A percentile compares a stretch with the other conserved stretches of the same genome.
Evolutionary conservation across 352 stramenopile species (phyloP).

Genomic region (Halophytophthora batemanensis): DNA sequence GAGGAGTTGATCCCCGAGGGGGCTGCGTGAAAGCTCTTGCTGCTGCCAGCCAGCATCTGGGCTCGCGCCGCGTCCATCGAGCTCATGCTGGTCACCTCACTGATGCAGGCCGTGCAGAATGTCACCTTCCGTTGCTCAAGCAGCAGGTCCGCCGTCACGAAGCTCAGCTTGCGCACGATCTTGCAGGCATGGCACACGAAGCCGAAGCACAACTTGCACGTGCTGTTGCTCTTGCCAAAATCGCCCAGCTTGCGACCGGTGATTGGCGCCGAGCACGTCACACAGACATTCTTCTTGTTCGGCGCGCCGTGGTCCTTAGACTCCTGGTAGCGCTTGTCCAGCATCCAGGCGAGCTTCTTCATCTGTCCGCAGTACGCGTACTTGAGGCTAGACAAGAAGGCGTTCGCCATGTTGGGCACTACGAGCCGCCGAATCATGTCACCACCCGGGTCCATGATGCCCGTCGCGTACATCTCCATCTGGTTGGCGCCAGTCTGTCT

Average conservation of each 20-base stretch:
- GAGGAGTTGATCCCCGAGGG: too few relatives aligned
- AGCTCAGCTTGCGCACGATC: conserved; percentile 22
- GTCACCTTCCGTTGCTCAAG: conserved; percentile 20
- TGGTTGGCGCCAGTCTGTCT: conserved; percentile 13
- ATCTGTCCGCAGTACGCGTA: conserved; percentile 31
- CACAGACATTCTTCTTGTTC: conserved; percentile 3
- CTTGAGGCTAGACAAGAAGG: conserved; percentile 15
- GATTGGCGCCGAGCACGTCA: conserved; percentile 16
- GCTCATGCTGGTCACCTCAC: conserved; percentile 15
- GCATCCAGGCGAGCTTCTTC: conserved; percentile 28
- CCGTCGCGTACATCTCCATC: conserved; percentile 13
- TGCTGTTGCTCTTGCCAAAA: conserved; percentile 14
- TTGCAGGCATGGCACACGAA: conserved; percentile 18
- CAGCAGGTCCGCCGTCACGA: conserved; percentile 16
- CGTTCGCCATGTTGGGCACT: conserved; percentile 11
- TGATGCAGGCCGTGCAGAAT: conserved; percentile 28
- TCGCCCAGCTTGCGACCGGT: conserved; percentile 5
- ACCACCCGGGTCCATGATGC: conserved; percentile 18
- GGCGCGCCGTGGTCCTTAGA: conserved; percentile 1
- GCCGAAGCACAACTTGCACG: conserved; percentile 20
- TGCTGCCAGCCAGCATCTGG: too few relatives aligned
- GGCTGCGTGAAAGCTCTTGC: too few relatives aligned
- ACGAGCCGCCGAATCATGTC: conserved; percentile 20
- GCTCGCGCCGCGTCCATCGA: conserved; percentile 17
- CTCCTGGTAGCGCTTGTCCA: conserved; percentile 16